phyloP scores from a whole-genome alignment of 352 stramenopile genomes.

The Aphanomyces cochlioides region DNA sequence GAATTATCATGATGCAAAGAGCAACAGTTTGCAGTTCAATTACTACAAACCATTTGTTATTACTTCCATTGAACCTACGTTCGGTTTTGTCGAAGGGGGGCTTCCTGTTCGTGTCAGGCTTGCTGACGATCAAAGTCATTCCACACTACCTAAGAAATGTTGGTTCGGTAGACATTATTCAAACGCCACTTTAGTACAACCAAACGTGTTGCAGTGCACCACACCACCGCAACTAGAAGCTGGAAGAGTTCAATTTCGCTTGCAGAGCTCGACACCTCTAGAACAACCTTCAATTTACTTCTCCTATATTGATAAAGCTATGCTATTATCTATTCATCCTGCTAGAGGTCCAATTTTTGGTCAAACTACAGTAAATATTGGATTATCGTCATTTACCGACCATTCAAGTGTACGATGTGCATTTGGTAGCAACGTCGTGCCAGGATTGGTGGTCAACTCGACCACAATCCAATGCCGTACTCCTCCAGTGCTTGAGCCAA shows the following conservation, averaged over 20 bases:
- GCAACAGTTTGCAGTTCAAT: constrained; percentile 9
- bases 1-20: not conserved
- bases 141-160: not conserved
- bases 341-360: not conserved
- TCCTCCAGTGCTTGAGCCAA: not conserved
- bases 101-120: not conserved
- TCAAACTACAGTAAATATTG: not conserved
- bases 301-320: not conserved
- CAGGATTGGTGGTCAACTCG: not conserved
- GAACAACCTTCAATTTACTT: not conserved
- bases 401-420: not conserved
- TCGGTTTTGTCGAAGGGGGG: not conserved
- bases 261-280: not conserved
- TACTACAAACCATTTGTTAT: not conserved
- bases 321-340: not conserved
- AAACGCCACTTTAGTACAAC: not conserved
- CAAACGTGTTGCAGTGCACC: not conserved
- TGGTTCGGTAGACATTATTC: constrained; percentile 5
- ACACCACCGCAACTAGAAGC: not conserved
- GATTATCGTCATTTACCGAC: not conserved
- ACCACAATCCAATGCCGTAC: constrained; percentile 14
- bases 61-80: not conserved
- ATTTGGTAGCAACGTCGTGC: not conserved
- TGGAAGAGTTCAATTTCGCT: not conserved
- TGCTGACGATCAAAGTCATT: not conserved